Percentiles rank a stretch among this genome's conserved stretches.
These are phyloP conservation scores for Athelia sp. DNA, from an alignment of 1,284 basidiomycete genomes.

Conservation along the genomic window DNA sequence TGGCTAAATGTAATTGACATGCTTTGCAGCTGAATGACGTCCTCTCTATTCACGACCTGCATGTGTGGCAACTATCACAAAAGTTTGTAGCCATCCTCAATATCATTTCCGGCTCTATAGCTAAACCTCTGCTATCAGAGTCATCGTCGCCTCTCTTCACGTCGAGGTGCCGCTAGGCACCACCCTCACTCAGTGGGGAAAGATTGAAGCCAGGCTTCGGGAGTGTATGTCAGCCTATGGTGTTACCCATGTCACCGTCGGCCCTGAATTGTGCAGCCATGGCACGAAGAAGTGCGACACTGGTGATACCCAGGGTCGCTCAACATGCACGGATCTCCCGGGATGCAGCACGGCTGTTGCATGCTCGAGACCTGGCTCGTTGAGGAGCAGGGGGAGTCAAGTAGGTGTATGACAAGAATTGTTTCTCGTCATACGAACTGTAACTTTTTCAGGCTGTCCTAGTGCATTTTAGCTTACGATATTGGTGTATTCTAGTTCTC, in stretches of 20 bases:
- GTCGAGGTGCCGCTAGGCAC: conserved; percentile 38
- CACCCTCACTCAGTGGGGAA: conserved; percentile 39
- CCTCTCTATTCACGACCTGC: conserved; percentile 41
- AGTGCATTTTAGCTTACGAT: too few relatives aligned
- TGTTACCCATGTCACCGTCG: conserved; percentile 43
- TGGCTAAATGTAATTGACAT: too few relatives aligned
- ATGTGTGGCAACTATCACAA: conserved; percentile 47
- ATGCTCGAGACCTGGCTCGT: neutral
- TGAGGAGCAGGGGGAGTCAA: neutral
- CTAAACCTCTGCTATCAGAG: conserved; percentile 21
- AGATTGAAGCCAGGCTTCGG: conserved; percentile 36
- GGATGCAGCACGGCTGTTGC: neutral
- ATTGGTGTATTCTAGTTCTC: too few relatives aligned
- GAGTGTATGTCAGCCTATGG: conserved; percentile 45
- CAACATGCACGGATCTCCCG: neutral
- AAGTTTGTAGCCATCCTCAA: conserved; percentile 28
- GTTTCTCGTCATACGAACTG: too few relatives aligned
- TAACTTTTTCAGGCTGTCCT: too few relatives aligned
- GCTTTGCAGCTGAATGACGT: conserved; percentile 33
- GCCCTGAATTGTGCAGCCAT: conserved; percentile 34
- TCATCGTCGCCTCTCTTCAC: conserved; percentile 43
- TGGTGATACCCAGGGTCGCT: neutral
- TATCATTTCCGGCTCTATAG: conserved; percentile 4
- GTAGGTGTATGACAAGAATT: too few relatives aligned
- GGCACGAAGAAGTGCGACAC: neutral